These are phyloP conservation scores for Cytospora paraplurivora DNA, from an alignment of 2,329 filamentous ascomycete genomes.

Conservation along the genomic window DNA sequence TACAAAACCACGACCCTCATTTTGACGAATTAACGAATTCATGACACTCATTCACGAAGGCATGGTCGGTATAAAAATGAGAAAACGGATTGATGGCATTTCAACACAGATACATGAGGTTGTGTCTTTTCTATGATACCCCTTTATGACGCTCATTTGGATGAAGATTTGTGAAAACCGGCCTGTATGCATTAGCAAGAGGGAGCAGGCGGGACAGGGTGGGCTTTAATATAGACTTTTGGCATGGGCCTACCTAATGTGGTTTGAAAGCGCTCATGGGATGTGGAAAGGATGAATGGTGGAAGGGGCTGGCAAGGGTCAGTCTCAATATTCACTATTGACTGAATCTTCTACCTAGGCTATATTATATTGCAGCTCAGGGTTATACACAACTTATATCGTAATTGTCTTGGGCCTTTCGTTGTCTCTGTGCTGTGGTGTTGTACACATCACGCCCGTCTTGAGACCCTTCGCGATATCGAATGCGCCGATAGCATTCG, in stretches of 20 bases:
- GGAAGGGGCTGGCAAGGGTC: background rate
- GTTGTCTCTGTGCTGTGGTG: too few relatives aligned
- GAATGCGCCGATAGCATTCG: too few relatives aligned
- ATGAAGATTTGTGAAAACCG: background rate
- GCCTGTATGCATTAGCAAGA: background rate
- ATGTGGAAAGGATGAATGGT: background rate
- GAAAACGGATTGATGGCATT: slow-evolving; percentile 8
- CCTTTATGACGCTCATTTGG: slow-evolving; percentile 24
- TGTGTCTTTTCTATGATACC: slow-evolving; percentile 19
- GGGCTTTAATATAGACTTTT: background rate
- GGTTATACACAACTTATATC: slow-evolving; percentile 11
- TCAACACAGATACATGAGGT: background rate
- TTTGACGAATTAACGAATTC: slow-evolving; percentile 1
- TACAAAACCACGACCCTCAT: background rate
- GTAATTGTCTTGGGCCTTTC: background rate
- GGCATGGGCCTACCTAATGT: background rate
- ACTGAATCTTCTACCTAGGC: slow-evolving; percentile 1
- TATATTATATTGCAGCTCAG: slow-evolving; percentile 18
- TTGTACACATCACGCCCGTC: too few relatives aligned
- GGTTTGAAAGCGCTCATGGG: background rate
- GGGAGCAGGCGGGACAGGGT: background rate
- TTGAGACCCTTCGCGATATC: too few relatives aligned
- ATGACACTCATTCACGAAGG: slow-evolving; percentile 19
- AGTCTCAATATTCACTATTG: slow-evolving; percentile 6
- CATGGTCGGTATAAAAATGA: slow-evolving; percentile 8